These are phyloP conservation scores for Saccharomyces hybrid DNA, from an alignment of 1,139 yeast genomes.

Conservation along the genomic window DNA sequence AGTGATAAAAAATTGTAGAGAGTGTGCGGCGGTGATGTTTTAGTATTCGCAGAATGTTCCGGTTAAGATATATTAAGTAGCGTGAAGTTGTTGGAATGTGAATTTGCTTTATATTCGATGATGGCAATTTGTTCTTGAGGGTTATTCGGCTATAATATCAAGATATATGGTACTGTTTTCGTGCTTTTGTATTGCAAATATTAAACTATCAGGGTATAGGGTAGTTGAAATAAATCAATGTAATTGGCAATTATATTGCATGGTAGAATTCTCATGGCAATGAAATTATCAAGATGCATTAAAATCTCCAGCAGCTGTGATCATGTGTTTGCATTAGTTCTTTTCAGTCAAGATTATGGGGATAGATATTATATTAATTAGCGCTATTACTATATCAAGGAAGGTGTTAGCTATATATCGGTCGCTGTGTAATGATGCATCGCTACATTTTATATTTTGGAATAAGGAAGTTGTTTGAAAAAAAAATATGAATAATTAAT, in stretches of 20 bases:
- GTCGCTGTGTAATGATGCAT: not conserved
- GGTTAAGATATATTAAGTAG: not conserved
- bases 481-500: not conserved
- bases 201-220: not conserved
- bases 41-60: not conserved
- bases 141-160: not conserved
- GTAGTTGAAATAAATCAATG: not conserved
- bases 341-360: not conserved
- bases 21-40: not conserved
- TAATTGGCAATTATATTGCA: not conserved
- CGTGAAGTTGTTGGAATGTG: not conserved
- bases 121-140: not conserved
- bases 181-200: not conserved
- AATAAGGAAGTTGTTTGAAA: not conserved
- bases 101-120: not conserved
- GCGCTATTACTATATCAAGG: not conserved
- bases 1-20: not conserved
- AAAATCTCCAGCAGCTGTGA: not conserved
- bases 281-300: not conserved
- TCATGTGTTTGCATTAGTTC: not conserved
- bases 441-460: not conserved
- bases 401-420: not conserved
- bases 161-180: not conserved
- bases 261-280: not conserved
- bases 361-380: not conserved